A percentile compares a stretch with the other conserved stretches of the same genome.
phyloP scores from a whole-genome alignment of 768 basidiomycete species.

The Tulasnella sp. region DNA sequence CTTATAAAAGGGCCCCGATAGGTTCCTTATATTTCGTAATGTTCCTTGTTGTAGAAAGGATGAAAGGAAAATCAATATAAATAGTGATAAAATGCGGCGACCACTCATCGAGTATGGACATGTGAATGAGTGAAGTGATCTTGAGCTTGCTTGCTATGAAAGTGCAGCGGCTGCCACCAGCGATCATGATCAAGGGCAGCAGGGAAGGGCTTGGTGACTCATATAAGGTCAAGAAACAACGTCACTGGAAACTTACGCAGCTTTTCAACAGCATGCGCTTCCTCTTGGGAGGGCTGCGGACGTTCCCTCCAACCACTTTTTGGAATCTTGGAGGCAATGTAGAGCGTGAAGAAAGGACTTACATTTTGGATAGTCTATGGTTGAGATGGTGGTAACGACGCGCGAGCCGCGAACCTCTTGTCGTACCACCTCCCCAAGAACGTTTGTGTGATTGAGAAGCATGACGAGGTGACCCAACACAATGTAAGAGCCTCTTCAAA shows the following conservation, averaged over 20 bases:
- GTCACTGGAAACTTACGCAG: not conserved
- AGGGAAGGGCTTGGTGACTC: not conserved
- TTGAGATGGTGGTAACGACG: not conserved
- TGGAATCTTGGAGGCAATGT: not conserved
- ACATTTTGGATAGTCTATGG: not conserved
- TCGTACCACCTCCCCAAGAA: not conserved
- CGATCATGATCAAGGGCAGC: no score
- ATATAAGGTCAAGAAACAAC: conserved; percentile 17
- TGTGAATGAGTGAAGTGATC: no score
- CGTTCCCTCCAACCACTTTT: conserved; percentile 5
- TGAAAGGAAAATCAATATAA: not conserved
- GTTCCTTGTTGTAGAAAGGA: not conserved
- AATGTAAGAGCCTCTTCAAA: conserved; percentile 7
- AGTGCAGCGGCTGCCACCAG: no score
- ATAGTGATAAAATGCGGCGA: not conserved
- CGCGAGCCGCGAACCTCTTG: not conserved
- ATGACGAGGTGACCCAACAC: conserved; percentile 17
- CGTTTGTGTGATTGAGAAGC: conserved; percentile 14
- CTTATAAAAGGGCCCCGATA: not conserved
- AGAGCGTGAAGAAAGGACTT: not conserved
- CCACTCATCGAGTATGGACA: no score
- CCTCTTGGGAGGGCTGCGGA: not conserved
- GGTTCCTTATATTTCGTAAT: not conserved
- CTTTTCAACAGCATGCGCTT: not conserved
- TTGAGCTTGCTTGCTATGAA: no score